Base-by-base conservation (phyloP, 2,329 filamentous ascomycete genomes). In the Aurifilum marmelostoma region DNA sequence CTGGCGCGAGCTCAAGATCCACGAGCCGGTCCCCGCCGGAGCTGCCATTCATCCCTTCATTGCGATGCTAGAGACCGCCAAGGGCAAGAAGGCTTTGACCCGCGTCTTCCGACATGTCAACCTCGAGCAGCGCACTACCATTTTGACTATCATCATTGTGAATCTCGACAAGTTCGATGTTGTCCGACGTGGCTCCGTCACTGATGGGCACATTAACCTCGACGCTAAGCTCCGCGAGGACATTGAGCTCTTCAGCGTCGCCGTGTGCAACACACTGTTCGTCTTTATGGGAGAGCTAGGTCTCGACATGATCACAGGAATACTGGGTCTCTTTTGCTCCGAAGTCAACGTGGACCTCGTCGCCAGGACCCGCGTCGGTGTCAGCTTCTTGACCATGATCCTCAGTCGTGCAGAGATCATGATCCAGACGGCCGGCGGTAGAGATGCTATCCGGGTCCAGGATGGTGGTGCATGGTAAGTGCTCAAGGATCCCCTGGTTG, bases 31-130 rank as follows among this genome's bases (percentile, higher is more conserved):
- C 74, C 91, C 88, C 37, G 86, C 84, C 60, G 67, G 67, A n/a
- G 92, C 91, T 65, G 88, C 91, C 4, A 85, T 89, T 24, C 96
- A 99, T 78, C 96, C 96, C 0, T 99, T 99, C 81, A 97, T 99
- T 74, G 93, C 94, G 61, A 95, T 99, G 79, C 84, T 99, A 61
- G 97, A 94, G 5, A 97, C 96, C 76, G 89, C 91, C 74, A 99
- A 99, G 83, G 96, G 96, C 76, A 98, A 97, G 83, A 97, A 96
- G 83, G 93, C 92, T 1, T 93, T 99, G 71, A 94, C 94, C 63
- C 93, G 96, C 67, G 92, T 98, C 66, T 98, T 98, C 87, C 91
- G 94, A 58, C 93, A 97, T 76, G 92, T 97, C 65, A 92, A 92
- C 72, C 92, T 94, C 71, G 92, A 97, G 77, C 94, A 98, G 80